Evolutionary conservation across 192 early-diverging fungal species (phyloP).

Genomic region (Dissophora ornata): DNA sequence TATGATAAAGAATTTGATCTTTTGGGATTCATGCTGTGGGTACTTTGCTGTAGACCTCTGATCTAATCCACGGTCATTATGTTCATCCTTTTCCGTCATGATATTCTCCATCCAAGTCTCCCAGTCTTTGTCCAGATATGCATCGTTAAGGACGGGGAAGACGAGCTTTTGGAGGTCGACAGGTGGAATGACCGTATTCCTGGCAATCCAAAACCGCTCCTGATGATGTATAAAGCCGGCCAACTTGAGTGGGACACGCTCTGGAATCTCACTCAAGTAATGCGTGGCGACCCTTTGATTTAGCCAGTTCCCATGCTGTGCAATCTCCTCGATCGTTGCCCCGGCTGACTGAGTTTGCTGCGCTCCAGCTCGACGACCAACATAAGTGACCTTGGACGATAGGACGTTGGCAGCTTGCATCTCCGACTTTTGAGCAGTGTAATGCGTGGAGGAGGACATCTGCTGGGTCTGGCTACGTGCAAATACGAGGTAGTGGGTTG

Average conservation of each 20-base stretch:
- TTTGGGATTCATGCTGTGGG: background rate
- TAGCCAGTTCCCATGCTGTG: slow-evolving; percentile 25
- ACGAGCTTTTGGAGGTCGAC: slow-evolving; percentile 22
- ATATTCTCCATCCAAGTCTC: slow-evolving; percentile 25
- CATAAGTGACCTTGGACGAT: slow-evolving; percentile 15
- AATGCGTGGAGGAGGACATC: slow-evolving; percentile 22
- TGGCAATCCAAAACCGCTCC: slow-evolving; percentile 17
- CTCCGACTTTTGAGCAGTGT: slow-evolving; percentile 21
- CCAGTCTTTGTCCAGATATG: slow-evolving; percentile 15
- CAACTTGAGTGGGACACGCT: slow-evolving; percentile 11
- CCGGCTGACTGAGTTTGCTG: slow-evolving; percentile 9
- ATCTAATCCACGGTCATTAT: background rate
- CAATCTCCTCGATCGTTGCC: slow-evolving; percentile 18
- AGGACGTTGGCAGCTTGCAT: slow-evolving; percentile 14
- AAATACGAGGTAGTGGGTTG: slow-evolving; percentile 2
- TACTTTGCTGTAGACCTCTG: background rate
- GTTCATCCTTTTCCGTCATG: slow-evolving; percentile 22
- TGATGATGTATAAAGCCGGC: slow-evolving; percentile 13
- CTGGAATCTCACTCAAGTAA: slow-evolving; percentile 10
- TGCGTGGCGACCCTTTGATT: background rate
- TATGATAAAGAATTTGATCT: slow-evolving; percentile 7
- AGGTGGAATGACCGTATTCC: slow-evolving; percentile 25
- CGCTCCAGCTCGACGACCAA: slow-evolving; percentile 30
- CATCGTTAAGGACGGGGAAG: slow-evolving; percentile 7
- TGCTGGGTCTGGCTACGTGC: background rate